Conservation (phyloP, 805 yeast genomes). For the Metschnikowia amazonensis region DNA sequence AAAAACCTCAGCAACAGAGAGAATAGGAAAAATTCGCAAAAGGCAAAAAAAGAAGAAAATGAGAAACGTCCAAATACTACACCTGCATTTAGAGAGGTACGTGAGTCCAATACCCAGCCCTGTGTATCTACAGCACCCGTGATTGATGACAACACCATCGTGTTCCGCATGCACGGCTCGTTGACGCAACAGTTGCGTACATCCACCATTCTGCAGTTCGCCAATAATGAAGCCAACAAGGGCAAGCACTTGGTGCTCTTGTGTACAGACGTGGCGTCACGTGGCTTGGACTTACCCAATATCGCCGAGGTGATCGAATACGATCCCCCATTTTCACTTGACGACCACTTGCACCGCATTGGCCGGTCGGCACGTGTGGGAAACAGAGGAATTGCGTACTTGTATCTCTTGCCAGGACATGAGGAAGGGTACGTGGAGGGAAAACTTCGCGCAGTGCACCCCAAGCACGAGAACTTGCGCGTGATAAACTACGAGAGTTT, state of each 20-base stretch:
- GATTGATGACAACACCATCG: slow-evolving; percentile 41
- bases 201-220: slow-evolving; percentile 64
- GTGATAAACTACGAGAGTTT: slow-evolving; percentile 33
- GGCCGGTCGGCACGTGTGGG: slow-evolving; percentile 99
- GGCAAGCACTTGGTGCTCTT: slow-evolving; percentile 61
- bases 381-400: slow-evolving; percentile 65
- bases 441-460: slow-evolving; percentile 37
- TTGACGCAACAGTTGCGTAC: slow-evolving; percentile 81
- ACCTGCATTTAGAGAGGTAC: not conserved
- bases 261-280: slow-evolving; percentile 96
- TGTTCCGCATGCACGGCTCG: slow-evolving; percentile 84
- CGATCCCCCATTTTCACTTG: slow-evolving; percentile 92
- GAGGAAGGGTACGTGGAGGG: slow-evolving; percentile 81
- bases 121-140: slow-evolving; percentile 54
- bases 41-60: not conserved
- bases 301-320: slow-evolving; percentile 84
- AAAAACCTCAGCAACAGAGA: too few relatives aligned
- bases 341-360: slow-evolving; percentile 93
- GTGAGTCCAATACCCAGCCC: slow-evolving; percentile 15
- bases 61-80: not conserved
- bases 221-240: slow-evolving; percentile 26
- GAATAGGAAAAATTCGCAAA: not conserved
- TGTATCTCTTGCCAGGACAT: slow-evolving; percentile 82
- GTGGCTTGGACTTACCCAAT: slow-evolving; percentile 90
- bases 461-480: slow-evolving; percentile 32